Conservation (phyloP, 2,329 filamentous ascomycete species). For the Colletotrichum sp. region DNA sequence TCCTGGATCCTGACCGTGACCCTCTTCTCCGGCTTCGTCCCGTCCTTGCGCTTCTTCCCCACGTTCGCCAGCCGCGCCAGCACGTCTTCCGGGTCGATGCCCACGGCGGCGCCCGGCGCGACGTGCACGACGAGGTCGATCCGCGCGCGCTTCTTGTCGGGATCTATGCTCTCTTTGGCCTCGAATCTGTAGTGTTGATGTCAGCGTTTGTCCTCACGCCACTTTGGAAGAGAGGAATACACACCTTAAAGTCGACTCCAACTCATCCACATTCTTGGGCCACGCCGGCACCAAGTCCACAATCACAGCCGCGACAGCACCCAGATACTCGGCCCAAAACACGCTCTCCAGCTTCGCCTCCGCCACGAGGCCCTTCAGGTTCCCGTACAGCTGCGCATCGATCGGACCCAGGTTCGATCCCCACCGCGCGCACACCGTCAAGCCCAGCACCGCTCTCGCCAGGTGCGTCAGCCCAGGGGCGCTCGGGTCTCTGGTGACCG, state of each 20-base stretch:
- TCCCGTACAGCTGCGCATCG: conserved; percentile 48
- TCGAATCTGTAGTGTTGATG: conserved; percentile 23
- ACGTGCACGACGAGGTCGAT: conserved; percentile 41
- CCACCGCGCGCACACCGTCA: conserved; percentile 78
- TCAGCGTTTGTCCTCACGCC: neutral
- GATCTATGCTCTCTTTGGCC: conserved; percentile 26
- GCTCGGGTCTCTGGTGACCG: conserved; percentile 70
- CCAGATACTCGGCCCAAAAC: conserved; percentile 61
- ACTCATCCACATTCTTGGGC: conserved; percentile 38
- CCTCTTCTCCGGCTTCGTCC: conserved; percentile 19
- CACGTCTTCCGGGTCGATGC: conserved; percentile 38
- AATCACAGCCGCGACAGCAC: conserved; percentile 50
- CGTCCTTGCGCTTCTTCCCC: conserved; percentile 20
- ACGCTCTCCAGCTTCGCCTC: conserved; percentile 39
- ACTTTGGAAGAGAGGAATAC: conserved; percentile 21
- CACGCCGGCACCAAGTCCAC: conserved; percentile 45
- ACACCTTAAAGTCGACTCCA: conserved; percentile 45
- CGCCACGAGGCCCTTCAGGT: conserved; percentile 47
- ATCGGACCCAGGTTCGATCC: conserved; percentile 61
- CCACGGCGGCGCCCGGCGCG: conserved; percentile 29
- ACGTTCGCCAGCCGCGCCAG: conserved; percentile 11
- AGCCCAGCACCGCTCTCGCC: conserved; percentile 71
- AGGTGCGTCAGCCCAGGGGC: conserved; percentile 77
- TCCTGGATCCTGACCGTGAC: conserved; percentile 18
- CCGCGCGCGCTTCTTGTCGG: conserved; percentile 35